Percentiles rank a stretch among this genome's conserved stretches.
Conservation (phyloP, 352 stramenopile species). For the Detonula confervacea region DNA sequence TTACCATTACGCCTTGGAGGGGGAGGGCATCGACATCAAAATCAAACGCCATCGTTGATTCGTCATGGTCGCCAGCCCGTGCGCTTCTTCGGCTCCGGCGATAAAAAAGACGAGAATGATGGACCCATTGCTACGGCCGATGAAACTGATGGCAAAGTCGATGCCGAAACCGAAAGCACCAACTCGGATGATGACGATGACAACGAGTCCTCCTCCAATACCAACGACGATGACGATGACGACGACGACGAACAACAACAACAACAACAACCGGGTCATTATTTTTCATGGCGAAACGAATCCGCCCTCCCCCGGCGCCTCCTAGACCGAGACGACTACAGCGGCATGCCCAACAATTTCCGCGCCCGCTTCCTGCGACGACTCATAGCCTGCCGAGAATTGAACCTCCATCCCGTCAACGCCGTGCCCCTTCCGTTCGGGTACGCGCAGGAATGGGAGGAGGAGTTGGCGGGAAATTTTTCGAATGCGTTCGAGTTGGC, state of each 20-base stretch:
- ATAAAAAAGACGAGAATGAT: background rate
- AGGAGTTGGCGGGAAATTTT: slow-evolving; percentile 51
- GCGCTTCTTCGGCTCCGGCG: background rate
- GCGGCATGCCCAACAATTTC: slow-evolving; percentile 49
- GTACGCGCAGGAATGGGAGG: slow-evolving; percentile 36
- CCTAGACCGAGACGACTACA: slow-evolving; percentile 34
- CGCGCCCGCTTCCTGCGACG: slow-evolving; percentile 32
- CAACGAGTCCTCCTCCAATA: background rate
- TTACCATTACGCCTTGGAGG: too few relatives aligned
- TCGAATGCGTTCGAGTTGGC: slow-evolving; percentile 40
- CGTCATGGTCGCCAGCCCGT: background rate
- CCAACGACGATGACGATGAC: background rate
- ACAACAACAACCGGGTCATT: too few relatives aligned
- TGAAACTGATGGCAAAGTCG: background rate
- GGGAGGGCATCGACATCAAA: too few relatives aligned
- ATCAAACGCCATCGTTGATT: background rate
- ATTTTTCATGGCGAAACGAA: slow-evolving; percentile 15
- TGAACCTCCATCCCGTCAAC: slow-evolving; percentile 33
- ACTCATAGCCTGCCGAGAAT: slow-evolving; percentile 25
- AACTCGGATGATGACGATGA: background rate
- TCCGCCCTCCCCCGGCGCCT: slow-evolving; percentile 13
- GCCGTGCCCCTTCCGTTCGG: slow-evolving; percentile 23
- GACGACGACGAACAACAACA: background rate
- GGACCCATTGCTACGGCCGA: too few relatives aligned
- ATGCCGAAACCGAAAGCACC: background rate